Evolutionary conservation across 1,139 yeast species (phyloP).

Genomic region (Protomyces pachydermus): DNA sequence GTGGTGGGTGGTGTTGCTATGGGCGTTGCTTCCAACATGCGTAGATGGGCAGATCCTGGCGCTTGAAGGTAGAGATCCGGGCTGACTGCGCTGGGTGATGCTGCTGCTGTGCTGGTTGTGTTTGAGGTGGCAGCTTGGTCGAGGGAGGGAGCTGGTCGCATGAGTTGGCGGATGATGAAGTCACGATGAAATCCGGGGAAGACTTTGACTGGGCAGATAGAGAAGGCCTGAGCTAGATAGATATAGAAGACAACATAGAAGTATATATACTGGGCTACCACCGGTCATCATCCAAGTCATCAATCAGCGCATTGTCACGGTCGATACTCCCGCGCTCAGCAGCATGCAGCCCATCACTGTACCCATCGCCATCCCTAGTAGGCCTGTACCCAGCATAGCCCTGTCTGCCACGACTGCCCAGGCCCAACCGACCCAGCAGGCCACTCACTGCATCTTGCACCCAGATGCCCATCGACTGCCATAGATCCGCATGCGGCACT

Average conservation of each 20-base stretch:
- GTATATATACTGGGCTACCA: neutral
- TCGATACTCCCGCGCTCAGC: slow-evolving; percentile 14
- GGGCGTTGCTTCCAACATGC: no score
- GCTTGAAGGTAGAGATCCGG: no score
- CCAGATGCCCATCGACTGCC: slow-evolving; percentile 13
- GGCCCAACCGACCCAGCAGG: neutral
- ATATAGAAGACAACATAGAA: neutral
- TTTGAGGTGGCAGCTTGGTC: no score
- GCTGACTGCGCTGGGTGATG: no score
- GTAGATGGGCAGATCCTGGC: no score
- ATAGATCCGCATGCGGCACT: slow-evolving; percentile 27
- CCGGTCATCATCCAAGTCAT: slow-evolving; percentile 23
- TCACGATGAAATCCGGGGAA: no score
- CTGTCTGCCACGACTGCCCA: neutral
- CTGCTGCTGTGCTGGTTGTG: no score
- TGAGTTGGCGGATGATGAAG: no score
- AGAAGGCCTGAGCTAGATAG: neutral
- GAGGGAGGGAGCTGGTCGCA: no score
- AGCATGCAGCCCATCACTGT: slow-evolving; percentile 3
- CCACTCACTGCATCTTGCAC: slow-evolving; percentile 3
- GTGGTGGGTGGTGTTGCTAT: no score
- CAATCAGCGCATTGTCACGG: slow-evolving; percentile 22
- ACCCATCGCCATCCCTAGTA: neutral
- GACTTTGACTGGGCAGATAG: neutral
- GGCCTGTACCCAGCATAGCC: neutral